Evolutionary conservation across 2,329 filamentous ascomycete genomes (phyloP), one percentile per base, ranked within the genome.

Genomic region (Aureobasidium sp.): DNA sequence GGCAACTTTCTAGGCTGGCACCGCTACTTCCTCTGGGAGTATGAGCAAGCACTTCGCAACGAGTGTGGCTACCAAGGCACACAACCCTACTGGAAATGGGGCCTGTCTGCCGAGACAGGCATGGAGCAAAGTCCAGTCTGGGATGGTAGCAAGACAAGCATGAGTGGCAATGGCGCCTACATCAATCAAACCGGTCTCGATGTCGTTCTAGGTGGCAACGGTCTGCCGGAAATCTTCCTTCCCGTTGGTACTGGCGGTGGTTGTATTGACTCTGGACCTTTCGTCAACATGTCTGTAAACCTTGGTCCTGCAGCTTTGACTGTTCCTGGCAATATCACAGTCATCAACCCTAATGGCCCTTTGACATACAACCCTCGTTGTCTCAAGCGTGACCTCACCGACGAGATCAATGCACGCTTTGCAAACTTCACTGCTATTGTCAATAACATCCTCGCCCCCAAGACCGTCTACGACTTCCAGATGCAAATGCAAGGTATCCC

Each of bases 11-110:
- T 75, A 25, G 53, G 74, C 49, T 75, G 74, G 74, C 74, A 75
- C 60, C 68, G 74, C 2, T 74, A 73, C 61, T 74, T 71, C 59
- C 72, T 70, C 3, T 72, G 78, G 71, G 64, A 71, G 2, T 76
- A 75, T 60, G 74, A 76, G 49, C 69, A 75, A 64, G 70, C 71
- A 2, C 68, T 76, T 3, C 66, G 59, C 25, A 62, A 72, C 25
- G 74, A 77, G 63, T 76, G 75, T 49, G 72, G 72, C 27, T 77
- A 76, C 58, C 69, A 64, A 16, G 73, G 73, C 55, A 70, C 67
- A 29, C 73, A 74, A 39, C 74, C 75, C 71, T 82, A 82, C 72
- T 79, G 77, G 74, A 78, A 82, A 68, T 83, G 80, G 77, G 74
- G 74, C 3, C 73, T 74, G 55, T 77, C 75, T 70, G 70, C 75